These are phyloP conservation scores for Salix brachista DNA, from an alignment of 345 rosid species.

Conservation along the genomic window DNA sequence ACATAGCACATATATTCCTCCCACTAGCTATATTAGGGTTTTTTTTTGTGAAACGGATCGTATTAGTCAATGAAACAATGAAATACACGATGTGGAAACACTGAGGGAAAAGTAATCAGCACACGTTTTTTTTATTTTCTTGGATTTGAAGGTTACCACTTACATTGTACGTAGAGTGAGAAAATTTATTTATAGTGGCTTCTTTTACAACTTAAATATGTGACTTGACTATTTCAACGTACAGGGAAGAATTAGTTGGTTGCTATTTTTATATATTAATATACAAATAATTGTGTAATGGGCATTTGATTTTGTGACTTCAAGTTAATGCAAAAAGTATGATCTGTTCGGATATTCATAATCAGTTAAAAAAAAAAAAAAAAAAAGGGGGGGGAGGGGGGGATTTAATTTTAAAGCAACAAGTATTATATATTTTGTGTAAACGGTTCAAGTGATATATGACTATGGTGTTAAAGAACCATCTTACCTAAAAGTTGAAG, in stretches of 20 bases:
- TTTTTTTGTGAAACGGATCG: slow-evolving; percentile 1
- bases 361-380: too few relatives aligned
- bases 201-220: background rate
- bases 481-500: too few relatives aligned
- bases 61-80: slow-evolving; percentile 5
- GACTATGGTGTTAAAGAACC: too few relatives aligned
- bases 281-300: background rate
- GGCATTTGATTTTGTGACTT: background rate
- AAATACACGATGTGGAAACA: background rate
- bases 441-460: too few relatives aligned
- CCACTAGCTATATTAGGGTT: background rate
- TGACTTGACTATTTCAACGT: background rate
- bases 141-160: background rate
- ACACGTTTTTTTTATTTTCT: background rate
- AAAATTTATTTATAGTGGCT: background rate
- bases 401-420: background rate
- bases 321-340: background rate
- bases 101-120: background rate
- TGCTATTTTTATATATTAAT: background rate
- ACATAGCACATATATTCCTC: background rate
- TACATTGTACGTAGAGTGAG: background rate
- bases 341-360: background rate
- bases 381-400: too few relatives aligned
- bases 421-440: background rate
- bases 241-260: background rate